Evolutionary conservation across 352 stramenopile species (phyloP), one percentile per base, ranked within the genome.

Genomic region (Pythium myriotylum): DNA sequence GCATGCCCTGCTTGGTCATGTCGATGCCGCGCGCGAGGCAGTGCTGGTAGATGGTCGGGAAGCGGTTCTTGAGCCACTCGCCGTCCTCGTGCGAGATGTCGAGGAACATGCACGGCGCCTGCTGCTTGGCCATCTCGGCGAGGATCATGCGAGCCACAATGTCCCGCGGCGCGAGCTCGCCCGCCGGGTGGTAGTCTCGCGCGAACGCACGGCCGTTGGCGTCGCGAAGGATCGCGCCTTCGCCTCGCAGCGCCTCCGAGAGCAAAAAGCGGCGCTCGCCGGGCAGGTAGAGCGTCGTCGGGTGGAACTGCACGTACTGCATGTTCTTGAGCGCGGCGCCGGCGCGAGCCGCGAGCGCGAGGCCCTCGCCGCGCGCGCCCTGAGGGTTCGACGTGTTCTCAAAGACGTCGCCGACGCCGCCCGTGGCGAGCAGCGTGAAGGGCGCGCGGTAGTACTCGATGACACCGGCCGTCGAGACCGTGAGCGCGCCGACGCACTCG

Each of bases 281-380:
- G 1, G 92, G 91, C 23, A 98, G 85, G 70, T 84, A 97, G n/a
- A 98, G 65, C 19, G 95, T 96, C 8, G 95, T 98, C 8, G 95
- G 95, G 71, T 98, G 95, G 65, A 98, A 98, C 76, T 98, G 95
- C 23, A 98, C 91, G 66, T 97, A 98, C 75, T 98, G 92, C 88
- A 98, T 93, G 68, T 97, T 92, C 68, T 92, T 85, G 27, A 94
- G 76, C 51, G 69, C 73, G 17, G 84, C 83, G 19, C 77, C 88
- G 10, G 79, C 86, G 43, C 93, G 75, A 9, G 80, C 77, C 10
- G 92, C 95, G 50, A 98, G 67, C 0, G 76, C 85, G 20, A 92
- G 72, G 12, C 87, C 87, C 23, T 92, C 87, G 9, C 82, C 82
- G 41, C 83, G 76, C 23, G 87, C 85, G 7, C 80, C 84, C 27